phyloP scores from a whole-genome alignment of 1,139 yeast species.

The Debaryomycetaceae sp. region DNA sequence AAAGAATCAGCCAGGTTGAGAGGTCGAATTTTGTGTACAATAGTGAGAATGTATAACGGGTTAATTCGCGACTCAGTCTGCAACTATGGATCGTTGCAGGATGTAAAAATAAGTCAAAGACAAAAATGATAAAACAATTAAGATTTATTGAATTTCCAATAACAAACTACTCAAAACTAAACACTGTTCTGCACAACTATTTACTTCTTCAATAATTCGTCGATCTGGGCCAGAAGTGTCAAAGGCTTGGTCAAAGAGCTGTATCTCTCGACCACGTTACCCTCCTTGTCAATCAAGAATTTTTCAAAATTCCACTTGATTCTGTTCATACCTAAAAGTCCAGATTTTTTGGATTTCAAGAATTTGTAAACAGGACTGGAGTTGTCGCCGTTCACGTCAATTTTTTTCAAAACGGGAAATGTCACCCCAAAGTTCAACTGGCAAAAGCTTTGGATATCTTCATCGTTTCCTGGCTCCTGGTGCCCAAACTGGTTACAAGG shows the following conservation, averaged over 20 bases:
- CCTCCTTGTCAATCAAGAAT: constrained; percentile 43
- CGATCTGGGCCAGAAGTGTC: constrained; percentile 33
- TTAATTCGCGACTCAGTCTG: too few species aligned
- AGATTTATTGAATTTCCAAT: too few species aligned
- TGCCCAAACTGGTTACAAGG: constrained; percentile 73
- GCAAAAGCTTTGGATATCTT: constrained; percentile 41
- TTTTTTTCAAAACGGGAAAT: constrained; percentile 83
- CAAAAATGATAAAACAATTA: too few species aligned
- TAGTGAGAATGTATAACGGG: too few species aligned
- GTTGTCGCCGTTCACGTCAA: constrained; percentile 83
- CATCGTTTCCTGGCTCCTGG: constrained; percentile 44
- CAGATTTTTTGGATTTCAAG: constrained; percentile 56
- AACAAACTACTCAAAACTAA: too few species aligned
- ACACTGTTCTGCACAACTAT: too few species aligned
- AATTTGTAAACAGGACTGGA: constrained; percentile 79
- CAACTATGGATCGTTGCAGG: too few species aligned
- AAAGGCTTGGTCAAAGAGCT: constrained; percentile 42
- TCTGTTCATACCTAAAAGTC: constrained; percentile 42
- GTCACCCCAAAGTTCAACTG: constrained; percentile 52
- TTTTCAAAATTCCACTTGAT: constrained; percentile 53
- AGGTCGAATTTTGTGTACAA: too few species aligned
- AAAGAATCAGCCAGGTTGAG: too few species aligned
- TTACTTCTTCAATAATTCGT: constrained; percentile 29
- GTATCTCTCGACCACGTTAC: constrained; percentile 44
- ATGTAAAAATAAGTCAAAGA: too few species aligned